A percentile compares a stretch with the other conserved stretches of the same genome.
Evolutionary conservation across 371 early-diverging fungal genomes (phyloP).

Genomic region (Gilbertella persicaria): DNA sequence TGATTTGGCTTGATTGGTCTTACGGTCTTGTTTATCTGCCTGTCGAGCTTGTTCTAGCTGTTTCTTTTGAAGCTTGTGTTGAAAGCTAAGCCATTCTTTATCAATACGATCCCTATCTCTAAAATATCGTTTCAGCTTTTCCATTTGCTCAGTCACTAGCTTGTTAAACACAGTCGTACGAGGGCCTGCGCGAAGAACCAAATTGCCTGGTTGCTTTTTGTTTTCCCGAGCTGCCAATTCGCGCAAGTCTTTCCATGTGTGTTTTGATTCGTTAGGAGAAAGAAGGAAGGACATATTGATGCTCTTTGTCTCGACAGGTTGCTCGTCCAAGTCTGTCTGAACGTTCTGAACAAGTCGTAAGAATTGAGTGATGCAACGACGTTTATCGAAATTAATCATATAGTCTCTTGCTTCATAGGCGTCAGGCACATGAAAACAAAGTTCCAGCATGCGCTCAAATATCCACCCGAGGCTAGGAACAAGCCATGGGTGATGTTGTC

Average conservation of each 20-base stretch:
- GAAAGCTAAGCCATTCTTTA: slow-evolving; percentile 65
- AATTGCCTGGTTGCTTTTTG: slow-evolving; percentile 15
- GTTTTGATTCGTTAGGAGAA: slow-evolving; percentile 22
- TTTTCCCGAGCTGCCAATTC: slow-evolving; percentile 45
- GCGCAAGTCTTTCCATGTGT: slow-evolving; percentile 38
- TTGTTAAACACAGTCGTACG: slow-evolving; percentile 49
- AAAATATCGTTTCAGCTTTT: slow-evolving; percentile 69
- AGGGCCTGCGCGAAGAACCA: slow-evolving; percentile 23
- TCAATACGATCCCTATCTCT: slow-evolving; percentile 75
- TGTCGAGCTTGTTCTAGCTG: slow-evolving; percentile 70
- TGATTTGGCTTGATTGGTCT: slow-evolving; percentile 2
- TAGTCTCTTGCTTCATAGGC: slow-evolving; percentile 40
- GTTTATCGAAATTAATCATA: slow-evolving; percentile 73
- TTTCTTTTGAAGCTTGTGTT: slow-evolving; percentile 68
- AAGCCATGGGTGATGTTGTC: slow-evolving; percentile 2
- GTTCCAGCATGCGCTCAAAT: slow-evolving; percentile 48
- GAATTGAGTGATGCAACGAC: slow-evolving; percentile 66
- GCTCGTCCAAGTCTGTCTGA: slow-evolving; percentile 32
- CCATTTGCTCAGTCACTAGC: slow-evolving; percentile 65
- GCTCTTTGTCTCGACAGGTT: slow-evolving; percentile 7
- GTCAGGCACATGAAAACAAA: slow-evolving; percentile 37
- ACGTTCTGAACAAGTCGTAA: slow-evolving; percentile 55
- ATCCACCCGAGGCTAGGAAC: slow-evolving; percentile 60
- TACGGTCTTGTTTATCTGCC: slow-evolving; percentile 57
- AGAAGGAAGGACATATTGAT: slow-evolving; percentile 25